Evolutionary conservation across 2,329 filamentous ascomycete genomes (phyloP).

Genomic region (Tolypocladium capitatum): DNA sequence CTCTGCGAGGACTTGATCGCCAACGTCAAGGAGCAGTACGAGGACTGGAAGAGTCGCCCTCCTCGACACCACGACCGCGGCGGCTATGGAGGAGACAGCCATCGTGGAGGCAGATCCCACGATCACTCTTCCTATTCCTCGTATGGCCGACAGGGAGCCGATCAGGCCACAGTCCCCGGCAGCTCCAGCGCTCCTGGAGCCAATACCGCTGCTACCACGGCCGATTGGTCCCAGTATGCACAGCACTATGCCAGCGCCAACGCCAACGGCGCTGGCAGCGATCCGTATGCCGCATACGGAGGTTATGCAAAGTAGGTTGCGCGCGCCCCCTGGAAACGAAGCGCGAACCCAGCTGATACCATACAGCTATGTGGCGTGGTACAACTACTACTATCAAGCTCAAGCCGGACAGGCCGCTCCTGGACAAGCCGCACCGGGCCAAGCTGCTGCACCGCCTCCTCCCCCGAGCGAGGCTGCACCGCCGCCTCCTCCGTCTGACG

Average conservation of each 20-base stretch:
- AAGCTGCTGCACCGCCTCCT: conserved; percentile 42
- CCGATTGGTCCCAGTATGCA: conserved; percentile 6
- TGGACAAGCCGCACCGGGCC: conserved; percentile 30
- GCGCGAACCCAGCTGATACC: conserved; percentile 8
- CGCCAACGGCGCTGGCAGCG: conserved; percentile 28
- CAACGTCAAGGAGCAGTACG: conserved; percentile 81
- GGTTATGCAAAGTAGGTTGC: conserved; percentile 61
- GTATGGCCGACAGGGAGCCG: conserved; percentile 15
- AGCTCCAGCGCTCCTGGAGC: conserved; percentile 20
- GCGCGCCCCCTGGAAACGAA: background rate
- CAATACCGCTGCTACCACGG: conserved; percentile 12
- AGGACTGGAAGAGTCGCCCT: conserved; percentile 76
- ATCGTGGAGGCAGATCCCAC: conserved; percentile 11
- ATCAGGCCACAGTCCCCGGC: conserved; percentile 17
- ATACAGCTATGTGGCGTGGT: conserved; percentile 51
- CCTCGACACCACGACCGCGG: conserved; percentile 46
- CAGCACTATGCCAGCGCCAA: conserved; percentile 45
- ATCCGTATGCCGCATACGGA: conserved; percentile 84
- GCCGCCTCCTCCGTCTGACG: conserved; percentile 26
- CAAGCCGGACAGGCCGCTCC: conserved; percentile 32
- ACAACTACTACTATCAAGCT: conserved; percentile 55
- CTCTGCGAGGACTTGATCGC: conserved; percentile 78
- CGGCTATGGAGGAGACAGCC: conserved; percentile 17
- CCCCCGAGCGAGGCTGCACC: conserved; percentile 47
- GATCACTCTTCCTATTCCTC: conserved; percentile 16